These are phyloP conservation scores for Diaporthe sp. DNA, from an alignment of 2,329 filamentous ascomycete genomes.

Conservation along the genomic window DNA sequence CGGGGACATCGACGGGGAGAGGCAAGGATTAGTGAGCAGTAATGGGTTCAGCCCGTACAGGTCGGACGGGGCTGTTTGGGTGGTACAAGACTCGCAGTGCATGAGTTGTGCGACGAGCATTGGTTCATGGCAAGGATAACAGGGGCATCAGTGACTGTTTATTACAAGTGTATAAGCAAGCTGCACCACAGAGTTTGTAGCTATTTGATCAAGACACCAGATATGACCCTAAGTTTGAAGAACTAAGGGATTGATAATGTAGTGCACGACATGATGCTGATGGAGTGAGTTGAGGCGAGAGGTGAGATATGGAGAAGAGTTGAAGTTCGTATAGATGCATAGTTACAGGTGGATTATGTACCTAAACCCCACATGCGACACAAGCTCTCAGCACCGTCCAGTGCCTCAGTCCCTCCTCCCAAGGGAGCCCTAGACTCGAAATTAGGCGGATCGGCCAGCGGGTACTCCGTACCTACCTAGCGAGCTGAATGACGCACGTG, in stretches of 20 bases:
- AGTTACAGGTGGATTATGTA: background rate
- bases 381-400: background rate
- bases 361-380: background rate
- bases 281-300: background rate
- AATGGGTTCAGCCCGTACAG: no score
- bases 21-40: background rate
- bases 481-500: constrained; percentile 17
- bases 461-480: background rate
- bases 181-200: background rate
- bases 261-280: no score
- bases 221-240: background rate
- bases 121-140: no score
- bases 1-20: background rate
- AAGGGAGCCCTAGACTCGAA: constrained; percentile 27
- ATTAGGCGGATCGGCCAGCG: constrained; percentile 29
- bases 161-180: background rate
- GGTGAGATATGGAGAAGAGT: background rate
- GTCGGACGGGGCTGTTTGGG: background rate
- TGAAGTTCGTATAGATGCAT: constrained; percentile 21
- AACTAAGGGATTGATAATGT: background rate
- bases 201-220: background rate
- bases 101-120: background rate
- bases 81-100: background rate
- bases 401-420: background rate
- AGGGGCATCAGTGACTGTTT: background rate